Conservation (phyloP, 495 filamentous ascomycete genomes). For the Rhizodiscina lignyota region DNA sequence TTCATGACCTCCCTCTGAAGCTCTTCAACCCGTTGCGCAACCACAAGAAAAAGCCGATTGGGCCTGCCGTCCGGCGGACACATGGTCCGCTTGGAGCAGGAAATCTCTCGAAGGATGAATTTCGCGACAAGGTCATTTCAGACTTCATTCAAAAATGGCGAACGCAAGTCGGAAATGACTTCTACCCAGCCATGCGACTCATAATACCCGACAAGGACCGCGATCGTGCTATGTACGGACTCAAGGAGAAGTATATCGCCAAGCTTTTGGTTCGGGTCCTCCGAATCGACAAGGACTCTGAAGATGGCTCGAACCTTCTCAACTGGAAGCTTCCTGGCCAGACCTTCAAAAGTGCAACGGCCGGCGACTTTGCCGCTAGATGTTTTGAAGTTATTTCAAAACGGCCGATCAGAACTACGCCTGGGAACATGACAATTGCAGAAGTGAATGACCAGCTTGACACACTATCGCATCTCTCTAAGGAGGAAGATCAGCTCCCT, state of each 20-base stretch:
- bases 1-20: constrained; percentile 56
- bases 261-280: constrained; percentile 78
- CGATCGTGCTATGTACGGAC: constrained; percentile 81
- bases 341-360: constrained; percentile 39
- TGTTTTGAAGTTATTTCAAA: constrained; percentile 80
- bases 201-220: constrained; percentile 91
- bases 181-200: constrained; percentile 83
- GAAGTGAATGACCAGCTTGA: constrained; percentile 85
- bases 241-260: constrained; percentile 84
- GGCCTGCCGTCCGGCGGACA: constrained; percentile 30
- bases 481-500: constrained; percentile 65
- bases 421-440: constrained; percentile 65
- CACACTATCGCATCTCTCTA: constrained; percentile 51
- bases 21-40: constrained; percentile 82
- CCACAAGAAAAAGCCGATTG: constrained; percentile 58
- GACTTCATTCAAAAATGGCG: constrained; percentile 83
- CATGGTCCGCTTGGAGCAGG: constrained; percentile 38
- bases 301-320: constrained; percentile 68
- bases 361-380: constrained; percentile 81
- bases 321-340: constrained; percentile 89
- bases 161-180: constrained; percentile 71
- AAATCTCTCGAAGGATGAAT: constrained; percentile 60
- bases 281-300: constrained; percentile 82
- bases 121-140: constrained; percentile 71
- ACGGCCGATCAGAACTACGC: constrained; percentile 54